Percentiles rank a stretch among this genome's conserved stretches.
phyloP scores from a whole-genome alignment of 169 alveolate genomes.

The Plasmodium coatneyi region DNA sequence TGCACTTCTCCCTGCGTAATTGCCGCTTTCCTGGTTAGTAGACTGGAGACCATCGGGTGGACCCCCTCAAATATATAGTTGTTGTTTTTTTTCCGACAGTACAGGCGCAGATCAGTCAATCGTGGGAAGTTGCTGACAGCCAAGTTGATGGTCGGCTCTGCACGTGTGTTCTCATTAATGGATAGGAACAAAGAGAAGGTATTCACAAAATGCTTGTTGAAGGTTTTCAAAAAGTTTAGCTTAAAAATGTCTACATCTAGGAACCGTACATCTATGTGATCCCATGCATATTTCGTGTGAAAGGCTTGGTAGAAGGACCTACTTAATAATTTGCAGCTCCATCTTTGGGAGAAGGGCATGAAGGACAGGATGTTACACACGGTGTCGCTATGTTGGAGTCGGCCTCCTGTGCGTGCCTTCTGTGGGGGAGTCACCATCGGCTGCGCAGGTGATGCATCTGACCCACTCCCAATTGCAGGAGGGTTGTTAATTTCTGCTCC shows the following conservation, averaged over 20 bases:
- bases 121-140: constrained; percentile 6
- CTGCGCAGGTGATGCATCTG: not conserved
- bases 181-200: constrained; percentile 35
- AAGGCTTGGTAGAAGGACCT: constrained; percentile 59
- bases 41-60: constrained; percentile 41
- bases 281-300: constrained; percentile 66
- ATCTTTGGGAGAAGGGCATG: constrained; percentile 43
- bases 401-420: not conserved
- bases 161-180: constrained; percentile 23
- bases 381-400: constrained; percentile 33
- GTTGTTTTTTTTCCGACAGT: constrained; percentile 39
- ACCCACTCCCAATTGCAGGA: not conserved
- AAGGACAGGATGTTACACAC: constrained; percentile 47
- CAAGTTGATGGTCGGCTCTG: constrained; percentile 15
- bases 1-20: not conserved
- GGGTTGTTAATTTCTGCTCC: not conserved
- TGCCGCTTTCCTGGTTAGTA: not conserved
- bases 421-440: not conserved
- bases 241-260: constrained; percentile 44
- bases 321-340: constrained; percentile 37
- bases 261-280: constrained; percentile 44
- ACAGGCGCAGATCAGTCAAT: constrained; percentile 28
- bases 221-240: not conserved
- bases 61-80: constrained; percentile 62
- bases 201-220: constrained; percentile 24